phyloP scores from a whole-genome alignment of 495 filamentous ascomycete genomes.

The Neurospora sp. region DNA sequence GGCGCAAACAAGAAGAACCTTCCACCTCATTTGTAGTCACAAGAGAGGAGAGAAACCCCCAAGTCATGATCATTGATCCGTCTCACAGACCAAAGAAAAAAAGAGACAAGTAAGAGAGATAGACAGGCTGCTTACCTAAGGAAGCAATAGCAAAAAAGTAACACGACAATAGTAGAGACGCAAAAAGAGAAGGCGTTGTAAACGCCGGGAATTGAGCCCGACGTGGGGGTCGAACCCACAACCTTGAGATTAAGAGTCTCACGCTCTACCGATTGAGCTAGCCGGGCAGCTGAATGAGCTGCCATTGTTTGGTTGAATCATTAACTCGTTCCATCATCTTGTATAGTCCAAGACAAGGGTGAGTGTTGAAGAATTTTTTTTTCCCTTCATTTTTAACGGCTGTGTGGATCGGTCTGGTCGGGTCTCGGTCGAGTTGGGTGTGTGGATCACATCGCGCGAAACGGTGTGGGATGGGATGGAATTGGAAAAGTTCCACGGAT shows the following conservation, averaged over 20 bases:
- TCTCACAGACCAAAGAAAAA: not conserved
- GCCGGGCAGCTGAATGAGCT: conserved; percentile 16
- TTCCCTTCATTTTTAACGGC: not conserved
- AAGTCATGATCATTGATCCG: too few species aligned
- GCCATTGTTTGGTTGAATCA: not conserved
- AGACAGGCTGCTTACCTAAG: not conserved
- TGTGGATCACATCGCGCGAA: not conserved
- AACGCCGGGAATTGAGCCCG: not conserved
- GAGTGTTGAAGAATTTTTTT: not conserved
- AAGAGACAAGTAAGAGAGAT: not conserved
- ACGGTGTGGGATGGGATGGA: not conserved
- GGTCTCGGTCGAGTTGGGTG: not conserved
- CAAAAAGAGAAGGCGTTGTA: not conserved
- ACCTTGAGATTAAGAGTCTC: conserved; percentile 45
- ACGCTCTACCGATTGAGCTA: conserved; percentile 71
- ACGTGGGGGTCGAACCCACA: not conserved
- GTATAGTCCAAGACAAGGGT: not conserved
- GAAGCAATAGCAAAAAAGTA: not conserved
- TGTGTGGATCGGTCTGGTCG: not conserved
- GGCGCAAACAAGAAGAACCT: too few species aligned
- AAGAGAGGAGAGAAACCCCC: too few species aligned
- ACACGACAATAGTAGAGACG: not conserved
- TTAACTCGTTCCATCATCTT: not conserved
- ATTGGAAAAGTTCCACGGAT: not conserved
- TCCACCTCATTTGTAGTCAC: too few species aligned